These are phyloP conservation scores for Bombardia bombarda DNA, from an alignment of 495 filamentous ascomycete genomes.

Conservation along the genomic window DNA sequence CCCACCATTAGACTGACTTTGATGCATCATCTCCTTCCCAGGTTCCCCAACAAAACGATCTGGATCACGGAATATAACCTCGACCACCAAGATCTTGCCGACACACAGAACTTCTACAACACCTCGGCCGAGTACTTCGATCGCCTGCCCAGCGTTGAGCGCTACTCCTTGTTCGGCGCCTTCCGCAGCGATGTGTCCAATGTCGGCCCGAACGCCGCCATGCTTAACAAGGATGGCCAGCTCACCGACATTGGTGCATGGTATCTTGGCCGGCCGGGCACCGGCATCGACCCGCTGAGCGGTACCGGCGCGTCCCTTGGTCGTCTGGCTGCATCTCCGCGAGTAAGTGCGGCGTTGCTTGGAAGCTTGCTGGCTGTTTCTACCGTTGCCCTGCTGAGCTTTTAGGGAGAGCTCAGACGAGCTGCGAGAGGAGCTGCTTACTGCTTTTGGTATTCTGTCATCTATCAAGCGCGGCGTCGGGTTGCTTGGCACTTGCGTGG, in stretches of 20 bases:
- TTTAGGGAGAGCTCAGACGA: neutral
- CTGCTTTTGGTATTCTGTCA: no score
- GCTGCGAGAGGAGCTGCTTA: no score
- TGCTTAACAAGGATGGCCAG: slow-evolving; percentile 52
- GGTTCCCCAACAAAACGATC: slow-evolving; percentile 51
- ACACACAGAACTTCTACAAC: slow-evolving; percentile 60
- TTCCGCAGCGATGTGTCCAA: slow-evolving; percentile 60
- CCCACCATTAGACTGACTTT: neutral
- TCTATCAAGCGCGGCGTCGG: no score
- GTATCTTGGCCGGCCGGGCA: slow-evolving; percentile 54
- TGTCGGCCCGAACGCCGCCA: slow-evolving; percentile 58
- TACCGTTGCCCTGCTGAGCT: neutral
- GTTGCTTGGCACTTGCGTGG: no score
- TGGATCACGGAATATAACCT: slow-evolving; percentile 71
- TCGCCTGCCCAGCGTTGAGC: slow-evolving; percentile 47
- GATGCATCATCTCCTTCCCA: slow-evolving; percentile 1
- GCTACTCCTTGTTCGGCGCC: slow-evolving; percentile 67
- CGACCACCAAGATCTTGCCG: slow-evolving; percentile 37
- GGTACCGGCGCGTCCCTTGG: neutral
- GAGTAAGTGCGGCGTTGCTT: neutral
- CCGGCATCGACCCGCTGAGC: slow-evolving; percentile 27
- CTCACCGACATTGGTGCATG: slow-evolving; percentile 68
- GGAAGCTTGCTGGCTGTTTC: neutral
- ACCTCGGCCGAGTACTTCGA: slow-evolving; percentile 56
- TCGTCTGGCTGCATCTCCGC: neutral